A percentile compares a stretch with the other conserved stretches of the same genome.
These are phyloP conservation scores for Liriodendron chinense DNA, from an alignment of 164 flowering plant species.

Conservation along the genomic window DNA sequence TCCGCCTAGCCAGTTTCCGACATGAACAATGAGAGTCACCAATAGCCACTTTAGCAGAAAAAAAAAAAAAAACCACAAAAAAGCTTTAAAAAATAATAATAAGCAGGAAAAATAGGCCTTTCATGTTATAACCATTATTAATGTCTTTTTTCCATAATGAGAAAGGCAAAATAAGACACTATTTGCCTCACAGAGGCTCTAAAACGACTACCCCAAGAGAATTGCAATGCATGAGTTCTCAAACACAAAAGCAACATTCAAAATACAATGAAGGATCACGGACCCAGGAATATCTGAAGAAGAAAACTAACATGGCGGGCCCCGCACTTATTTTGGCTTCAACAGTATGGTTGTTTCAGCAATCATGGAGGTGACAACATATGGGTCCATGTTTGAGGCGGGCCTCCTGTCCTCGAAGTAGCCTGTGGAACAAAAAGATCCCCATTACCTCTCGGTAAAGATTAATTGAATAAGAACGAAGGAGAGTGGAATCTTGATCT, in stretches of 20 bases:
- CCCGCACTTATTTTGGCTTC: conserved; percentile 12
- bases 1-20: no score
- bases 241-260: not conserved
- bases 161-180: not conserved
- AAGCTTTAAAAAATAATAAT: no score
- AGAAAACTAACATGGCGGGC: not conserved
- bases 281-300: not conserved
- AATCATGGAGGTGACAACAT: conserved; percentile 45
- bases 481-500: not conserved
- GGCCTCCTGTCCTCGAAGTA: conserved; percentile 58
- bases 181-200: not conserved
- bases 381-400: conserved; percentile 55
- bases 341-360: conserved; percentile 46
- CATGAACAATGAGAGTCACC: no score
- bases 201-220: not conserved
- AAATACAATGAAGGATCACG: not conserved
- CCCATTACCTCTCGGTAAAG: not conserved
- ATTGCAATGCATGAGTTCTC: not conserved
- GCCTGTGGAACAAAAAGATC: conserved; percentile 21
- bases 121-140: no score
- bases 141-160: not conserved
- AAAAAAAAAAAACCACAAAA: no score
- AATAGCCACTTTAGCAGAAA: no score
- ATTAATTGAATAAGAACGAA: not conserved
- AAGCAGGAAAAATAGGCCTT: no score